phyloP scores from a whole-genome alignment of 2,329 filamentous ascomycete species.

The Hymenoscyphus repandus region DNA sequence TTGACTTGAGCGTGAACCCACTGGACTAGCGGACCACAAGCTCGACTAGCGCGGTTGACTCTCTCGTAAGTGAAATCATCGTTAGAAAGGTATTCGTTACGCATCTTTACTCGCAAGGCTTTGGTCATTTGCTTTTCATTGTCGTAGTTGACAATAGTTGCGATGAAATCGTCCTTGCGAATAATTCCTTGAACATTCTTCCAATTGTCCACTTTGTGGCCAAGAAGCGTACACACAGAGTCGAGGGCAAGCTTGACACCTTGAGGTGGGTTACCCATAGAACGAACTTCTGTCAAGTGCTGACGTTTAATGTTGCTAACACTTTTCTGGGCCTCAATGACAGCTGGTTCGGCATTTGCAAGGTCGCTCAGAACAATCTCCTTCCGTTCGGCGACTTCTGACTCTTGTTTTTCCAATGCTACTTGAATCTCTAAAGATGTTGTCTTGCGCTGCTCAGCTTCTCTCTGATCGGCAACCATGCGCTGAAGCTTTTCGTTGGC shows the following conservation, averaged over 20 bases:
- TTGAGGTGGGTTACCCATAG: constrained; percentile 87
- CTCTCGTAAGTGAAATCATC: constrained; percentile 95
- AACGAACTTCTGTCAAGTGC: constrained; percentile 94
- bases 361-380: constrained; percentile 84
- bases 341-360: constrained; percentile 86
- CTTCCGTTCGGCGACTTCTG: constrained; percentile 75
- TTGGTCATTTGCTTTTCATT: constrained; percentile 94
- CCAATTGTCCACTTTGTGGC: constrained; percentile 87
- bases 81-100: constrained; percentile 84
- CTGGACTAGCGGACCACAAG: constrained; percentile 92
- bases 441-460: constrained; percentile 86
- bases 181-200: constrained; percentile 85
- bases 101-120: constrained; percentile 77
- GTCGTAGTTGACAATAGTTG: constrained; percentile 94
- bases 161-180: constrained; percentile 92
- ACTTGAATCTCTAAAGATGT: constrained; percentile 85
- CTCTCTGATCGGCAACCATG: constrained; percentile 93
- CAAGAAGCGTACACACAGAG: constrained; percentile 91
- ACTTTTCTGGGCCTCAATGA: constrained; percentile 87
- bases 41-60: constrained; percentile 93
- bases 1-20: constrained; percentile 97
- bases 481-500: constrained; percentile 95
- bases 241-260: constrained; percentile 91
- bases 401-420: constrained; percentile 82
- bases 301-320: constrained; percentile 98